A percentile compares a stretch with the other conserved stretches of the same genome.
phyloP scores from a whole-genome alignment of 805 yeast species.

The Blastobotrys chiropterorum region DNA sequence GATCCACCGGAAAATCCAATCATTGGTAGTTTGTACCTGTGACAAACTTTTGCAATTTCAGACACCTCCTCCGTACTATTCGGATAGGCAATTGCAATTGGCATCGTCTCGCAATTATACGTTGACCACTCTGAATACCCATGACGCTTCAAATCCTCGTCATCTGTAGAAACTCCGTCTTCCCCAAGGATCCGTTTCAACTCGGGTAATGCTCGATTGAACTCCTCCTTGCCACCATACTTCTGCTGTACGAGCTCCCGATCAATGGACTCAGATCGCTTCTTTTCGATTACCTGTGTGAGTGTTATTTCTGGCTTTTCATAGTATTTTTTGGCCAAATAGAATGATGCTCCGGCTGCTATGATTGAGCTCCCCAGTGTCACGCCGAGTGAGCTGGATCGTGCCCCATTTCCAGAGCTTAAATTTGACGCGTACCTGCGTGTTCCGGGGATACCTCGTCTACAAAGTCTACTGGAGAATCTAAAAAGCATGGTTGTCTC shows the following conservation, averaged over 20 bases:
- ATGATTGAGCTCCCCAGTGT: neutral
- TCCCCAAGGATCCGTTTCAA: constrained; percentile 43
- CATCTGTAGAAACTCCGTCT: constrained; percentile 39
- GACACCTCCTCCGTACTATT: constrained; percentile 62
- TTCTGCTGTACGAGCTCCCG: constrained; percentile 1
- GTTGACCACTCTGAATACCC: constrained; percentile 29
- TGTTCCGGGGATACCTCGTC: too few species aligned
- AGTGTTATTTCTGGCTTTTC: neutral
- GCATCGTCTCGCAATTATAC: constrained; percentile 31
- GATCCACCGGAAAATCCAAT: constrained; percentile 79
- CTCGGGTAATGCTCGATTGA: constrained; percentile 42
- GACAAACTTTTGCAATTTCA: constrained; percentile 53
- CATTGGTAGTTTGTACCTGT: constrained; percentile 57
- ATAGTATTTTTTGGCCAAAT: constrained; percentile 2
- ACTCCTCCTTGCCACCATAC: constrained; percentile 30
- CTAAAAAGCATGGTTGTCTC: neutral
- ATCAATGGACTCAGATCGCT: neutral
- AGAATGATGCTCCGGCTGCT: constrained; percentile 4
- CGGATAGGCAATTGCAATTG: constrained; percentile 56
- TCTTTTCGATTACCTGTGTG: neutral
- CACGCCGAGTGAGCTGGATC: neutral
- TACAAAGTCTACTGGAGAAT: neutral
- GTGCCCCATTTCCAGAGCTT: too few species aligned
- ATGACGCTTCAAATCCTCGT: constrained; percentile 24
- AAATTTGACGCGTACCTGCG: too few species aligned